Base-by-base conservation (phyloP, 2,329 filamentous ascomycete species). In the Calonectria montana region DNA sequence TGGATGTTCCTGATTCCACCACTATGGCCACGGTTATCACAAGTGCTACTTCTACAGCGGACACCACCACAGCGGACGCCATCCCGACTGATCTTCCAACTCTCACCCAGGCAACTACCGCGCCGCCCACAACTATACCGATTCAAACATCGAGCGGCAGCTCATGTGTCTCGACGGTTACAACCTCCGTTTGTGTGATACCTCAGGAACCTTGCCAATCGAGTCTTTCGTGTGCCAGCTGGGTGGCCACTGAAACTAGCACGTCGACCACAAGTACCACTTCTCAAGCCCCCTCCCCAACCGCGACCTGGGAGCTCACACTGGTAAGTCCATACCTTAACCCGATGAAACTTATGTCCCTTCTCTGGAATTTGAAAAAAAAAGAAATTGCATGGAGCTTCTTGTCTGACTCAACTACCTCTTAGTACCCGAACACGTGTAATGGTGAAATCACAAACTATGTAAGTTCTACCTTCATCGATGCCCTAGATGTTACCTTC, bases 151-250 rank as follows among this genome's bases (percentile, higher is more conserved):
- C 31, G 6, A 53, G 31, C 6, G 68, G 68, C 31, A 70, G 68
- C 35, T 65, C 68, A 27, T 70, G 68, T 18, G 68, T 27, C 3
- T 65, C 62, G 6, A 70, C 68, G 7, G 62, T 50, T 2, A 62
- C 43, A 4, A 66, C 62, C 1, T 65, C 62, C 12, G n/a, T 66
- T 41, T 70, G 68, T 43, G n/a, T 25, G n/a, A 21, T 70, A 41
- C 68, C 62, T 2, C 13, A 21, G 2, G 13, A 62, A 16, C 50
- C 50, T 16, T 70, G 68, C 25, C n/a, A n/a, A 10, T 15, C 68
- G 0, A 70, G 62, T 45, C 62, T 70, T 16, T 70, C 68, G 2
- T 70, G 68, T 16, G 68, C 68, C 43, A 70, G 68, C 29, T 70
- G 62, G 68, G 68, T 53, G 15, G 59, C 45, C 5, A 45, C 21